A percentile compares a stretch with the other conserved stretches of the same genome.
phyloP scores from a whole-genome alignment of 257 asterid species.

The Nicotiana knightiana region DNA sequence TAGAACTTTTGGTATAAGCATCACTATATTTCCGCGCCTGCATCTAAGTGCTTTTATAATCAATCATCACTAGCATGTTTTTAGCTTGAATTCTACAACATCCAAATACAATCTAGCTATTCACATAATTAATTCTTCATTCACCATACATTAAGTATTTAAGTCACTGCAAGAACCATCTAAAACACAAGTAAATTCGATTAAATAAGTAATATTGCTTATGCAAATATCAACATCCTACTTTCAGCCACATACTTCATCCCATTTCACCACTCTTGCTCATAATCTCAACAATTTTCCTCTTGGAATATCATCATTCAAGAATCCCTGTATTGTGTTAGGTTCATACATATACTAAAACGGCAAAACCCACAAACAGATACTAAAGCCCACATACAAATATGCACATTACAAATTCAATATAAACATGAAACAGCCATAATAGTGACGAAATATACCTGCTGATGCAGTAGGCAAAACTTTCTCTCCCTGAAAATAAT shows the following conservation, averaged over 20 bases:
- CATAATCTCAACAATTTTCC: background rate
- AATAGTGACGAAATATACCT: background rate
- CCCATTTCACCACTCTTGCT: background rate
- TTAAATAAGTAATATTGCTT: background rate
- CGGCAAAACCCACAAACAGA: too few species aligned
- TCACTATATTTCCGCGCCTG: too few species aligned
- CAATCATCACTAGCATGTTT: background rate
- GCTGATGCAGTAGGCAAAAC: background rate
- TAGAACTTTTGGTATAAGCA: too few species aligned
- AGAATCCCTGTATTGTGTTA: background rate
- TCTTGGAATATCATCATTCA: background rate
- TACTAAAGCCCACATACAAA: background rate
- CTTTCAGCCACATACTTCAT: background rate
- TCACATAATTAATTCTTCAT: background rate
- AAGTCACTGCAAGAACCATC: background rate
- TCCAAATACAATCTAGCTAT: background rate
- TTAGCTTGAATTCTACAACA: background rate
- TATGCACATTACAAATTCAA: background rate
- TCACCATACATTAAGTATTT: background rate
- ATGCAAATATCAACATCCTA: background rate
- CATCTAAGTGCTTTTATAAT: background rate
- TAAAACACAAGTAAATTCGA: background rate
- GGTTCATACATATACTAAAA: background rate
- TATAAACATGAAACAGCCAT: background rate
- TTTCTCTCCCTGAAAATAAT: constrained; percentile 15